A percentile compares a stretch with the other conserved stretches of the same genome.
phyloP scores from a whole-genome alignment of 2,329 filamentous ascomycete genomes.

The Neopestalotiopsis rosae region DNA sequence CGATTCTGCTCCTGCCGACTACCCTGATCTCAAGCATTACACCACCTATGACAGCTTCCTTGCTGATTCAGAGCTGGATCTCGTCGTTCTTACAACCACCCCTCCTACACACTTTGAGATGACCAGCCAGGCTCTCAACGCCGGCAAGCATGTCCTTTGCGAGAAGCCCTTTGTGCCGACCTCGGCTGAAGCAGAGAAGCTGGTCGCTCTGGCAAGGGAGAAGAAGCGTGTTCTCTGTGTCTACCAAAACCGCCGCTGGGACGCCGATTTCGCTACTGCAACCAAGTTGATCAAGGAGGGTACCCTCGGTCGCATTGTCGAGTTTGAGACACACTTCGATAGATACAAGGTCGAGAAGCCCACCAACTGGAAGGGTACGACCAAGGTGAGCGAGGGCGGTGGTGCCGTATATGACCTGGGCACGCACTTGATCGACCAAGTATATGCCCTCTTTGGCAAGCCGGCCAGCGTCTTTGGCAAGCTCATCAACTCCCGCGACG shows the following conservation, averaged over 20 bases:
- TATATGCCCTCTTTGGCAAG: slow-evolving; percentile 71
- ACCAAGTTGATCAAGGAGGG: slow-evolving; percentile 64
- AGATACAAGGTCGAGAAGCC: slow-evolving; percentile 68
- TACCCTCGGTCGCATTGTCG: slow-evolving; percentile 72
- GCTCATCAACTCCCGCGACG: slow-evolving; percentile 68
- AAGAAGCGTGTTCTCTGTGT: slow-evolving; percentile 63
- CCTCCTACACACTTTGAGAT: slow-evolving; percentile 74
- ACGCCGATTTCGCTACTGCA: slow-evolving; percentile 77
- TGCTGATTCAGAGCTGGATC: slow-evolving; percentile 67
- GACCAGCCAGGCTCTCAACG: slow-evolving; percentile 67
- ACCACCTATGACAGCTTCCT: slow-evolving; percentile 67
- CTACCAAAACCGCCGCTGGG: slow-evolving; percentile 81
- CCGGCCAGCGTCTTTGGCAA: slow-evolving; percentile 71
- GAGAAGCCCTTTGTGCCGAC: slow-evolving; percentile 86
- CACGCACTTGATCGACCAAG: slow-evolving; percentile 78
- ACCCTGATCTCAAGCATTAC: slow-evolving; percentile 70
- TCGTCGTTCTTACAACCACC: slow-evolving; percentile 74
- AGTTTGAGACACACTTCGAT: slow-evolving; percentile 84
- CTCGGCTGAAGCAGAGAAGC: slow-evolving; percentile 67
- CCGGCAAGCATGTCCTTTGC: slow-evolving; percentile 78
- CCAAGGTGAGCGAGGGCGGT: slow-evolving; percentile 65
- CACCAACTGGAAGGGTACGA: slow-evolving; percentile 69
- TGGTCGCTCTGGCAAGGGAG: slow-evolving; percentile 60
- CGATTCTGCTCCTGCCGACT: slow-evolving; percentile 72
- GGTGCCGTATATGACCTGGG: slow-evolving; percentile 77